Evolutionary conservation across 2,329 filamentous ascomycete genomes (phyloP).

Genomic region (Penicillium brasilianum): DNA sequence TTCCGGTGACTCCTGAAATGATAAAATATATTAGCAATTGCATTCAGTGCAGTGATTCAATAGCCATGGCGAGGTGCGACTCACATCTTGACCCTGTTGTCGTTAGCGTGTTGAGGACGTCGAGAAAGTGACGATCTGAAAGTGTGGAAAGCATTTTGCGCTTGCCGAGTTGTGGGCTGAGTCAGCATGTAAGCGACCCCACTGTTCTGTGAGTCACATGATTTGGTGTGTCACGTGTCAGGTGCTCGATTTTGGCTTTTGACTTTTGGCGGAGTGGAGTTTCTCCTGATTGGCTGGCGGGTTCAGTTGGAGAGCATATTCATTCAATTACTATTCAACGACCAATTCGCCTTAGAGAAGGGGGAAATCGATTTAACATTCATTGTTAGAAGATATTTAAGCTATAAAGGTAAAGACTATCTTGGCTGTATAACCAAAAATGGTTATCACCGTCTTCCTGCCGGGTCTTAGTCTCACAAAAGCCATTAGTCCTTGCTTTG

Average conservation of each 20-base stretch:
- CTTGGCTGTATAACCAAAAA: no score
- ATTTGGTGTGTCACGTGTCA: neutral
- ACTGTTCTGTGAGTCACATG: conserved; percentile 14
- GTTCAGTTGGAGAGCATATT: neutral
- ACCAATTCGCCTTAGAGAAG: neutral
- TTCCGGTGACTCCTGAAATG: conserved; percentile 63
- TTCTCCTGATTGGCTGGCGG: neutral
- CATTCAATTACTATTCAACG: neutral
- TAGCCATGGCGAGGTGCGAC: conserved; percentile 29
- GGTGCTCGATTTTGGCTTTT: neutral
- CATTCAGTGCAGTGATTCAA: conserved; percentile 5
- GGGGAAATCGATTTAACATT: neutral
- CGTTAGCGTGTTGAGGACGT: conserved; percentile 46
- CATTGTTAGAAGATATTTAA: neutral
- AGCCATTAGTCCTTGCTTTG: no score
- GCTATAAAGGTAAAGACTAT: neutral
- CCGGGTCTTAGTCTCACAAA: no score
- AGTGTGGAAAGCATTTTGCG: conserved; percentile 46
- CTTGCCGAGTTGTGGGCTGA: conserved; percentile 51
- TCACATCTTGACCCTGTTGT: conserved; percentile 56
- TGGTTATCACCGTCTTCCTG: no score
- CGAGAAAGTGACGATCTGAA: conserved; percentile 48
- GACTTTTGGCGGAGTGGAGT: neutral
- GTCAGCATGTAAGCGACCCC: conserved; percentile 43
- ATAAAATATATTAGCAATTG: conserved; percentile 36